Conservation (phyloP, 768 basidiomycete genomes). For the Chalciporus pseudorubinellus region DNA sequence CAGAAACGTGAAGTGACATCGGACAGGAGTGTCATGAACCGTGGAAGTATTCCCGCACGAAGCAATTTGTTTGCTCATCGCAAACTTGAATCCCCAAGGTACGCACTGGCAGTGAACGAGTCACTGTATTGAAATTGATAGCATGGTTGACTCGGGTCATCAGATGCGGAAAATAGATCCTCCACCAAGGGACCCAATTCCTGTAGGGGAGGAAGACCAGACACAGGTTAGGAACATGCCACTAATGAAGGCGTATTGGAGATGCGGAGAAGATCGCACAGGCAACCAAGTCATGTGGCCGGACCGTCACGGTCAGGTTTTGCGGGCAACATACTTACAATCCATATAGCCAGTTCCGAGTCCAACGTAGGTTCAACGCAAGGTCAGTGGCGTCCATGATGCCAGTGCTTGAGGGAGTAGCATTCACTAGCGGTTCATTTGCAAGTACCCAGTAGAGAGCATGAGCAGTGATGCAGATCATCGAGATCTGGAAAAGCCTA, state of each 20-base stretch:
- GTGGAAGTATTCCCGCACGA: no score
- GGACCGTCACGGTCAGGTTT: slow-evolving; percentile 40
- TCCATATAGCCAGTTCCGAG: slow-evolving; percentile 54
- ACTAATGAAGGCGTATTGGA: slow-evolving; percentile 38
- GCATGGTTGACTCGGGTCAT: no score
- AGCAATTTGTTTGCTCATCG: no score
- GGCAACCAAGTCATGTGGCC: slow-evolving; percentile 33
- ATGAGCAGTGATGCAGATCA: slow-evolving; percentile 8
- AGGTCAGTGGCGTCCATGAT: slow-evolving; percentile 48
- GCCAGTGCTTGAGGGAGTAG: not conserved
- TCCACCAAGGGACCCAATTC: slow-evolving; percentile 23
- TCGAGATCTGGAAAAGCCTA: slow-evolving; percentile 3
- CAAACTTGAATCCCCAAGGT: no score
- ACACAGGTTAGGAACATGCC: slow-evolving; percentile 41
- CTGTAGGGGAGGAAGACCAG: slow-evolving; percentile 44
- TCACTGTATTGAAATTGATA: no score
- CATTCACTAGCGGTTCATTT: slow-evolving; percentile 5
- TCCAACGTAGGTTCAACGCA: slow-evolving; percentile 45
- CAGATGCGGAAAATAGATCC: slow-evolving; percentile 37
- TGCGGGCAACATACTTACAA: slow-evolving; percentile 26
- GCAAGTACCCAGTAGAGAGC: slow-evolving; percentile 13
- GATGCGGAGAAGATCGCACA: slow-evolving; percentile 35
- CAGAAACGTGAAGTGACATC: no score
- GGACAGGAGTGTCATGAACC: no score
- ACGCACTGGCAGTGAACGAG: no score